Percentiles rank a stretch among this genome's conserved stretches.
Conservation (phyloP, 257 asterid species). For the Anisodus acutangulus region DNA sequence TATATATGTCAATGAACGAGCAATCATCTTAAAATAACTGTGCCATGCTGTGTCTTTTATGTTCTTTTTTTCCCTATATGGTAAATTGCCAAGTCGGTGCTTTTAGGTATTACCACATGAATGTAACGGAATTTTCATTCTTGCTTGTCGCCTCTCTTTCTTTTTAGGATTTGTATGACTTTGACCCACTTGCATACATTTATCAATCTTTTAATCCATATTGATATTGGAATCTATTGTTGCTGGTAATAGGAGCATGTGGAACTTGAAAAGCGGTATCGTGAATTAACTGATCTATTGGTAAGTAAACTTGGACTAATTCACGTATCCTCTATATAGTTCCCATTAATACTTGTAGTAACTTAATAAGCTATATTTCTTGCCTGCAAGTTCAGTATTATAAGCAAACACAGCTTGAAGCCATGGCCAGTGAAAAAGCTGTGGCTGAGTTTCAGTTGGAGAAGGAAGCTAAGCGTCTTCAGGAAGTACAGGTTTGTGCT, state of each 20-base stretch:
- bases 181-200: background rate
- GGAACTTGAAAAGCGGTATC: slow-evolving; percentile 95
- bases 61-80: background rate
- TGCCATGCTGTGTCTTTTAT: background rate
- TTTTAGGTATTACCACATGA: background rate
- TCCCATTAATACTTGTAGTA: background rate
- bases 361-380: slow-evolving; percentile 1
- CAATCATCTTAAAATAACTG: background rate
- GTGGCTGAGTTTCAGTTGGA: slow-evolving; percentile 99
- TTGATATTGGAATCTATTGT: background rate
- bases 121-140: background rate
- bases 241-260: slow-evolving; percentile 71
- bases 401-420: slow-evolving; percentile 96
- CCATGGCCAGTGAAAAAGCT: slow-evolving; percentile 96
- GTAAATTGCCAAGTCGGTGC: background rate
- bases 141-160: background rate
- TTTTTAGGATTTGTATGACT: background rate
- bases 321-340: slow-evolving; percentile 9
- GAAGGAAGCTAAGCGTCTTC: slow-evolving; percentile 84
- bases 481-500: slow-evolving; percentile 74
- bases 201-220: background rate
- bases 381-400: slow-evolving; percentile 60
- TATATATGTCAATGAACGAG: background rate
- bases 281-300: slow-evolving; percentile 94
- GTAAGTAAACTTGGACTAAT: slow-evolving; percentile 42